Base-by-base conservation (phyloP, 345 rosid species). In the Gossypium turneri region DNA sequence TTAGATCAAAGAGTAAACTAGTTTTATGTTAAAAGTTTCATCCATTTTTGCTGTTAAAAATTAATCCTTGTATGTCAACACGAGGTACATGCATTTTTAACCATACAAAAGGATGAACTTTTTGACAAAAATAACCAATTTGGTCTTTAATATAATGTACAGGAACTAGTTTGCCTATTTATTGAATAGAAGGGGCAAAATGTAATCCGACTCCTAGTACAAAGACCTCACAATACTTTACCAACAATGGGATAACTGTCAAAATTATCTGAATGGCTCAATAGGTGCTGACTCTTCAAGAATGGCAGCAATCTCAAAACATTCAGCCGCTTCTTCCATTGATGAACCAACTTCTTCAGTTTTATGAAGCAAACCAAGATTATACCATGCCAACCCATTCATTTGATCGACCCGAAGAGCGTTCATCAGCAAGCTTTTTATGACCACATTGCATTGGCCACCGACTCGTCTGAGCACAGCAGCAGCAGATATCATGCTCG, bases 321-420 rank as follows among this genome's bases (percentile, higher is more conserved):
- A 92, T 70, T 89, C 97, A 0, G 81, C 87, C 0, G 92, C 97
- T 74, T 90, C 95, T 20, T 57, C 75, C 68, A 72, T 22, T 3
- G 90, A 82, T 1, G 87, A 83, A 41, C 82, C 56, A 1, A 87
- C 81, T 16, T 81, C 88, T 81, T 84, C 89, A 0, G 81, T 75
- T 82, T 75, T 81, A 72, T 79, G 84, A 71, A 90, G 81, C 77
- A 85, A 81, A 24, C 94, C 97, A 16, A 92, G 91, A 78, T 85
- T 87, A 76, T 86, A 84, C 97, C 97, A 92, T 55, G 96, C 92
- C 5, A 77, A 78, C 12, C 81, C 79, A 72, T 89, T 92, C 82
- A 83, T 76, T 77, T 85, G 83, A 78, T 92, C 94, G 2, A 85
- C 76, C 70, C 80, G 73, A 12, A 89, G 81, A 63, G 97, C 97